Base-by-base conservation (phyloP, 1,139 yeast species). In the Diutina siamensis region DNA sequence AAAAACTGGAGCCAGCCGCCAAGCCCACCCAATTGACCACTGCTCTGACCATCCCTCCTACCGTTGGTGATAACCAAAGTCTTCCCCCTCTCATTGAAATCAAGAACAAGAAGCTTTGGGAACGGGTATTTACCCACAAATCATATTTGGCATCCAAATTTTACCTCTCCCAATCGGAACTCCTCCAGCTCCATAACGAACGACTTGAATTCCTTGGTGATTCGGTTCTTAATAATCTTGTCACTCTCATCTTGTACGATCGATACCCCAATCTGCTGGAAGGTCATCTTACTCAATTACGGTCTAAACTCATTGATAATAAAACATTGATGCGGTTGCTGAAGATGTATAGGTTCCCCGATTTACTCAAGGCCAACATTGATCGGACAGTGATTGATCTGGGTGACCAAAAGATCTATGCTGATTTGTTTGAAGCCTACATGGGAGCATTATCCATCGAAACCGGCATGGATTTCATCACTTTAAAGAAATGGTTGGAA, bases 191-290 rank as follows among this genome's bases (percentile, higher is more conserved):
- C 2, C 92, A 88, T 57, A 88, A 92, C 60, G 98, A 94, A 66
- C 72, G 98, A 46, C 68, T 92, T 35, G 99, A 94, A 63, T 94
- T 88, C 58, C 65, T 88, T 40, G 99, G 99, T 19, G 99, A 94
- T 63, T 81, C 97, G 0, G 77, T 88, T 18, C 67, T 92, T 51
- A 86, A 88, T 57, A 76, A 76, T 49, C 68, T 83, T 42, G 80
- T 85, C 45, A 83, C 97, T 0, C 67, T 76, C 50, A 71, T 87
- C 44, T 69, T 87, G 18, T 87, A 73, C 55, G 69, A 74, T 32
- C 64, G 74, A 49, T 83, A 82, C 55, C 92, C 94, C 0, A 65
- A 71, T 44, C 81, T 80, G 35, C 68, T 80, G 20, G 98, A 94
- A 68, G 98, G 98, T 35, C 81, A 78, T 41, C 64, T 94, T 51